These are phyloP conservation scores for Phytophthora capsici DNA, from an alignment of 352 stramenopile species.

Conservation along the genomic window DNA sequence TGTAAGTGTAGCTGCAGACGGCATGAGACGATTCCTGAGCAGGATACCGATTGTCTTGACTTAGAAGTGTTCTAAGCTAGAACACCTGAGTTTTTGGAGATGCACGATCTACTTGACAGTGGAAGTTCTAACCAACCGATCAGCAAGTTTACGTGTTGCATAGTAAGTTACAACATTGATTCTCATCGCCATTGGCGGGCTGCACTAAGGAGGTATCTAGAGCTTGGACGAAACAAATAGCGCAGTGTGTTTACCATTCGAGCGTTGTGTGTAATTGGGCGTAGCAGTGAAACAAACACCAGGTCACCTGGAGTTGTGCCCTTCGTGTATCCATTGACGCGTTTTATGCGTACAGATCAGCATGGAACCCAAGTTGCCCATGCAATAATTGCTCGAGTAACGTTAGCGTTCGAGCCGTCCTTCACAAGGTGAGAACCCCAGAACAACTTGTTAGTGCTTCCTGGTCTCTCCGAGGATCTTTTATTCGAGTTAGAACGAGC, in stretches of 20 bases:
- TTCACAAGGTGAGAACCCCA: not conserved
- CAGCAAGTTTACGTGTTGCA: too few species aligned
- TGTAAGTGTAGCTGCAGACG: not conserved
- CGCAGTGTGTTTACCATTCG: constrained; percentile 10
- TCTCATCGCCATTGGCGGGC: too few species aligned
- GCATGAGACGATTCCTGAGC: not conserved
- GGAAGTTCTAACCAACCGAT: too few species aligned
- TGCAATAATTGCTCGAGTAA: not conserved
- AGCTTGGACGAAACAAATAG: not conserved
- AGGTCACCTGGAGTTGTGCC: not conserved
- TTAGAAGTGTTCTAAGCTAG: too few species aligned
- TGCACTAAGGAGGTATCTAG: too few species aligned
- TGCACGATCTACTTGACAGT: too few species aligned
- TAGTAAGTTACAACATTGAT: too few species aligned
- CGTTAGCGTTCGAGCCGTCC: not conserved
- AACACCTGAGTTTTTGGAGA: too few species aligned
- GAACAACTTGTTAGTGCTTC: too few species aligned
- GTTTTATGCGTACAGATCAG: constrained; percentile 32
- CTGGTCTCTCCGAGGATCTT: too few species aligned
- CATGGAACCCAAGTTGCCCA: not conserved
- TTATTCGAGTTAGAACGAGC: too few species aligned
- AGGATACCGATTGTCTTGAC: too few species aligned
- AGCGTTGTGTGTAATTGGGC: constrained; percentile 9
- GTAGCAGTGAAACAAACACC: constrained; percentile 6
- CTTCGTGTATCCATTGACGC: constrained; percentile 27